Evolutionary conservation across 768 basidiomycete species (phyloP).

Genomic region (Tephrocybe rancida): DNA sequence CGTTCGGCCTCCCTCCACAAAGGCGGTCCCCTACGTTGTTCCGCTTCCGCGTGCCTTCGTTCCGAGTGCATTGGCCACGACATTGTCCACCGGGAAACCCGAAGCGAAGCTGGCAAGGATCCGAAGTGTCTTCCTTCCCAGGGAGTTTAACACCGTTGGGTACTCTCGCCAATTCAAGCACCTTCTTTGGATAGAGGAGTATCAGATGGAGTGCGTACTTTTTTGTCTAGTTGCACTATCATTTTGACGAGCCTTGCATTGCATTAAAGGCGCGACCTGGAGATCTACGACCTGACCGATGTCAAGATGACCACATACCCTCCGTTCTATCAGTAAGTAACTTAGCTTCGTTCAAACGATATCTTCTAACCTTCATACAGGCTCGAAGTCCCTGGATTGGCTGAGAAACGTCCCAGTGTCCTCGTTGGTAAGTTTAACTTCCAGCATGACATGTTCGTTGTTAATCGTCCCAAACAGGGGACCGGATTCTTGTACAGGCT

Average conservation of each 20-base stretch:
- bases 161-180: constrained; percentile 51
- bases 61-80: constrained; percentile 32
- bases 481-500: constrained; percentile 53
- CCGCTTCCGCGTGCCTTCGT: constrained; percentile 40
- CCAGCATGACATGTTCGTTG: not conserved
- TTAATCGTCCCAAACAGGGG: constrained; percentile 50
- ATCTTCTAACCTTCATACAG: constrained; percentile 29
- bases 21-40: constrained; percentile 43
- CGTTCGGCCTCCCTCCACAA: constrained; percentile 40
- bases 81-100: constrained; percentile 30
- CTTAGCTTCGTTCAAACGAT: too few species aligned
- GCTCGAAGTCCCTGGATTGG: constrained; percentile 49
- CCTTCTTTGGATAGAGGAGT: constrained; percentile 48
- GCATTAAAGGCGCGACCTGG: constrained; percentile 38
- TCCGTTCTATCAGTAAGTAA: constrained; percentile 40
- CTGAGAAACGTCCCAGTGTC: constrained; percentile 60
- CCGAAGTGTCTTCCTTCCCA: constrained; percentile 41
- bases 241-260: not conserved
- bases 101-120: constrained; percentile 34
- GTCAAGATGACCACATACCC: constrained; percentile 32
- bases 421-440: constrained; percentile 46
- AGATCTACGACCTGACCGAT: constrained; percentile 37
- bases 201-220: constrained; percentile 27
- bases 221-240: not conserved
- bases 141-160: constrained; percentile 32